phyloP scores from a whole-genome alignment of 2,329 filamentous ascomycete species.

The Septoria linicola region DNA sequence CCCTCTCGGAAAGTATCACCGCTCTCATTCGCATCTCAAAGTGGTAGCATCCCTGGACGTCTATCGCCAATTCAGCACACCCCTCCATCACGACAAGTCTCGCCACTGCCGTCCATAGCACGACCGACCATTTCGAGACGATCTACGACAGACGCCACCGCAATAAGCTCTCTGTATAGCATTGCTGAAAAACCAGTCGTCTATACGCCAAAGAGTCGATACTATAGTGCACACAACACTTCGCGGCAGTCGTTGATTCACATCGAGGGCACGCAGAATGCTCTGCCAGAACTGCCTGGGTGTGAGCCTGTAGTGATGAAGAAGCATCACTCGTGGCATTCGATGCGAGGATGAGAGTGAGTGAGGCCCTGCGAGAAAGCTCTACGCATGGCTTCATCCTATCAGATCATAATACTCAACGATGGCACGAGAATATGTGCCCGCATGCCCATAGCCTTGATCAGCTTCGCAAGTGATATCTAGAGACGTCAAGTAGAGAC shows the following conservation, averaged over 20 bases:
- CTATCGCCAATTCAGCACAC: conserved; percentile 4
- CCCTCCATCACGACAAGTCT: conserved; percentile 5
- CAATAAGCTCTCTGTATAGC: conserved; percentile 2
- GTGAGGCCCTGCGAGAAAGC: too few relatives aligned
- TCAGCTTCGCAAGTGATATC: too few relatives aligned
- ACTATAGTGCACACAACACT: conserved; percentile 7
- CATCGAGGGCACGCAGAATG: conserved; percentile 9
- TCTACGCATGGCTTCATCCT: too few relatives aligned
- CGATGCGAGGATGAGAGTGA: background rate
- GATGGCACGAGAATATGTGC: too few relatives aligned
- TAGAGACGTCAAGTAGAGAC: too few relatives aligned
- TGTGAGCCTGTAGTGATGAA: conserved; percentile 1
- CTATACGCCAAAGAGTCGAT: background rate
- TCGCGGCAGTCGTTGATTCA: conserved; percentile 1
- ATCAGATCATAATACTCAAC: too few relatives aligned
- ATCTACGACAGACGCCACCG: background rate
- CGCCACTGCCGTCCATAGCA: conserved; percentile 4
- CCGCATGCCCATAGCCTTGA: too few relatives aligned
- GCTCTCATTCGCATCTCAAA: background rate
- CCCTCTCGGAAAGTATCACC: conserved; percentile 4
- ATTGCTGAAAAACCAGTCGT: conserved; percentile 1
- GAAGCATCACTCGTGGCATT: conserved; percentile 7
- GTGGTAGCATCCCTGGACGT: background rate
- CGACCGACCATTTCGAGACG: background rate
- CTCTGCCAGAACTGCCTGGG: conserved; percentile 3